A percentile compares a stretch with the other conserved stretches of the same genome.
Conservation (phyloP, 768 basidiomycete genomes). For the Fibroporia radiculosa region DNA sequence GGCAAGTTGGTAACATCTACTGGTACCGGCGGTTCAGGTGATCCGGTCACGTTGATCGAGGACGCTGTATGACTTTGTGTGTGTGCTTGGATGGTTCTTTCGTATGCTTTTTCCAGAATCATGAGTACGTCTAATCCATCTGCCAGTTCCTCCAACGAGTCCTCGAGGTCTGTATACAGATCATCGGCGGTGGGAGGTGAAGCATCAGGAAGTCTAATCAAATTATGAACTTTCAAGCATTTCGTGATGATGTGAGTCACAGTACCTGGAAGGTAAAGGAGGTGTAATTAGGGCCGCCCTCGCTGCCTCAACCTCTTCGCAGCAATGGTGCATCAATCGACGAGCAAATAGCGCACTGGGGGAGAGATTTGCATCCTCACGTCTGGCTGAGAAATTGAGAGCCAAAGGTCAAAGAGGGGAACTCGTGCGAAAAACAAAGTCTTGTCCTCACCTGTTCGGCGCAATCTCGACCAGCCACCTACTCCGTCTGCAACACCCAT, state of each 20-base stretch:
- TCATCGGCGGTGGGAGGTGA: no score
- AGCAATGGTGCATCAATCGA: conserved; percentile 81
- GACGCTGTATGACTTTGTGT: conserved; percentile 8
- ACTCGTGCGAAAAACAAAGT: no score
- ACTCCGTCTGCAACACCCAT: conserved; percentile 96
- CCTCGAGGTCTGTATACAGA: conserved; percentile 34
- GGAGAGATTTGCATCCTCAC: conserved; percentile 24
- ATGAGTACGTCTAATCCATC: conserved; percentile 65
- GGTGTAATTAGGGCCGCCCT: conserved; percentile 1
- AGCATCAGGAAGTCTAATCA: no score
- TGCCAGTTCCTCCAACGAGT: conserved; percentile 51
- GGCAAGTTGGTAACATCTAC: not conserved
- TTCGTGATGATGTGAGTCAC: no score
- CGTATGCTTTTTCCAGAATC: conserved; percentile 65
- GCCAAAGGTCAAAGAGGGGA: conserved; percentile 1
- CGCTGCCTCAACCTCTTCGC: conserved; percentile 41
- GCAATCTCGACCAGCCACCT: conserved; percentile 79
- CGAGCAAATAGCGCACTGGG: conserved; percentile 59
- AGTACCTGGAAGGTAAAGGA: not conserved
- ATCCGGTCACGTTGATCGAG: not conserved
- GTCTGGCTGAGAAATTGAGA: conserved; percentile 3
- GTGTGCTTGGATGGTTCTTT: conserved; percentile 56
- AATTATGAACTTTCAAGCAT: no score
- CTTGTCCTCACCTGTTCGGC: conserved; percentile 30
- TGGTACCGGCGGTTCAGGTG: conserved; percentile 8